phyloP scores from a whole-genome alignment of 2,329 filamentous ascomycete genomes.

The Oidium heveae region DNA sequence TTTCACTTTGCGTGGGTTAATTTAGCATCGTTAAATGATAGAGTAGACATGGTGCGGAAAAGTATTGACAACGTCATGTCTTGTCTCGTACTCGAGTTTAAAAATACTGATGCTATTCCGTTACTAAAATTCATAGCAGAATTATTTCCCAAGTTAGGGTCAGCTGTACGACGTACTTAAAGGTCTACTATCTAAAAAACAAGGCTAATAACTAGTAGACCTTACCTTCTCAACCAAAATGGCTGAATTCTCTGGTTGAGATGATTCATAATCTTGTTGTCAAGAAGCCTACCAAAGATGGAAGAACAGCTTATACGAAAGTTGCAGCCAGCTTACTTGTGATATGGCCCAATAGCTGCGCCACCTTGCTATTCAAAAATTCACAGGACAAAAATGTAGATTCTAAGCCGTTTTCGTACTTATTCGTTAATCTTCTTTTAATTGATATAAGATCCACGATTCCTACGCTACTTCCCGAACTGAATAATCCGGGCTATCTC shows the following conservation, averaged over 20 bases:
- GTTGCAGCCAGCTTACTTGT: constrained; percentile 31
- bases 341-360: constrained; percentile 22
- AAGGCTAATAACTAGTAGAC: constrained; percentile 16
- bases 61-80: constrained; percentile 24
- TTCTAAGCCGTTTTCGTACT: constrained; percentile 31
- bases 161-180: constrained; percentile 18
- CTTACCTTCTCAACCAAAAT: constrained; percentile 23
- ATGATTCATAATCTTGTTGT: constrained; percentile 28
- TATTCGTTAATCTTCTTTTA: constrained; percentile 37
- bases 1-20: constrained; percentile 31
- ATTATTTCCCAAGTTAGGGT: constrained; percentile 24
- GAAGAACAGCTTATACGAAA: constrained; percentile 32
- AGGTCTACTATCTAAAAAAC: not conserved
- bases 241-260: constrained; percentile 23
- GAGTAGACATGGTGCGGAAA: constrained; percentile 13
- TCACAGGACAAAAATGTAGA: constrained; percentile 7
- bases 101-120: constrained; percentile 32
- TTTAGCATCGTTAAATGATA: constrained; percentile 14
- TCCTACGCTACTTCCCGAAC: constrained; percentile 30
- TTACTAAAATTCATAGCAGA: constrained; percentile 30
- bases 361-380: constrained; percentile 27
- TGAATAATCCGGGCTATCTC: constrained; percentile 28
- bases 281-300: constrained; percentile 27
- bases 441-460: constrained; percentile 39
- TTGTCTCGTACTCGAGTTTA: constrained; percentile 26